Evolutionary conservation across 2,329 filamentous ascomycete genomes (phyloP), one percentile per base, ranked within the genome.

Genomic region (Colletotrichum brevisporum): DNA sequence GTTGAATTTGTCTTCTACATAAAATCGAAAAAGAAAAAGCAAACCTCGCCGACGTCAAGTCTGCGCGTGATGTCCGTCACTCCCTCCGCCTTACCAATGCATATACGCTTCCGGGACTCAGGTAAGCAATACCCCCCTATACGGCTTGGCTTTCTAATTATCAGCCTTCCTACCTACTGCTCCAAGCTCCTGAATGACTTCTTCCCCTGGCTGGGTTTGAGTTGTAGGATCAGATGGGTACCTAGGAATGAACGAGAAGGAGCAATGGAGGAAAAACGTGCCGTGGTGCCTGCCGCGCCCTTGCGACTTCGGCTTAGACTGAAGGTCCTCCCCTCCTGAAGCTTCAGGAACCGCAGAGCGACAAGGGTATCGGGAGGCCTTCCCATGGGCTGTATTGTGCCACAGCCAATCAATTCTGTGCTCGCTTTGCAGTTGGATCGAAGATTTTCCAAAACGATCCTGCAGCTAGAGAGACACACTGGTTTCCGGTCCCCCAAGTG

Each of bases 251-350:
- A n/a, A n/a, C n/a, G n/a, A n/a, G 26, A 6, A 24, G 15, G 10
- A 26, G n/a, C 3, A 24, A 41, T 15, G 16, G 15, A 56, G 8
- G 21, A 16, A 56, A 63, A 26, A 51, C 58, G 45, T 24, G 52
- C 64, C 31, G 52, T 39, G 31, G 24, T 67, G 64, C 59, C 45
- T 63, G 27, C 59, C 24, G 43, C 56, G 58, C 58, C 48, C 52
- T 47, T 43, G 48, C 31, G 31, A 6, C n/a, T 18, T n/a, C 12
- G 31, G 26, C 27, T 16, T 36, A n/a, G 41, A 43, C 41, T 4
- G 41, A 43, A 43, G 41, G 41, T n/a, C 41, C 41, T 43, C 41
- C 13, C 21, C 21, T 24, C 21, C 21, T n/a, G n/a, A 24, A 3
- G 21, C 21, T 24, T 24, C 21, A 12, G 41, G 13, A 15, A 5